Percentiles rank a stretch among this genome's conserved stretches.
Evolutionary conservation across 2,329 filamentous ascomycete genomes (phyloP).

Genomic region (Chalaropsis thielavioides): DNA sequence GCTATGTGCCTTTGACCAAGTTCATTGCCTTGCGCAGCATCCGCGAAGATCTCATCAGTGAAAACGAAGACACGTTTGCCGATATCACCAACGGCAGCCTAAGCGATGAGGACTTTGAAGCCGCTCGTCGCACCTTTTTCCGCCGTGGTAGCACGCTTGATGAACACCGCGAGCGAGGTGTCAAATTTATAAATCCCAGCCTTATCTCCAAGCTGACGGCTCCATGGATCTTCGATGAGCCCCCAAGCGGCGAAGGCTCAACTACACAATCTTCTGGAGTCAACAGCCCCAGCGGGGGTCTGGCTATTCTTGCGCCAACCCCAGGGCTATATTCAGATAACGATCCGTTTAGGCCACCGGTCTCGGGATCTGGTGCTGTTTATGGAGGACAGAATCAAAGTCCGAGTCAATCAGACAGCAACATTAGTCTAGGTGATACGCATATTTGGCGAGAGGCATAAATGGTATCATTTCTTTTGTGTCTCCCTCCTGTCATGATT

Average conservation of each 20-base stretch:
- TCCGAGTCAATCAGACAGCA: conserved; percentile 30
- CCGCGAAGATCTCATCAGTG: conserved; percentile 35
- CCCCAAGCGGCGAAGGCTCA: conserved; percentile 1
- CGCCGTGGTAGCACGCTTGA: conserved; percentile 52
- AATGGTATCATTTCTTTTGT: background rate
- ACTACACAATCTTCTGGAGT: background rate
- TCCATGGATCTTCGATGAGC: conserved; percentile 48
- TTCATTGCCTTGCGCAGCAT: conserved; percentile 89
- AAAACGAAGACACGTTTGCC: conserved; percentile 23
- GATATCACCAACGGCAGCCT: background rate
- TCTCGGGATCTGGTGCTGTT: background rate
- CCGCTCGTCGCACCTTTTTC: conserved; percentile 28
- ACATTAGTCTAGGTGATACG: conserved; percentile 35
- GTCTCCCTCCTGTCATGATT: too few species aligned
- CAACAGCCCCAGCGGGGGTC: background rate
- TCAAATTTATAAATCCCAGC: conserved; percentile 64
- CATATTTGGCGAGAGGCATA: conserved; percentile 33
- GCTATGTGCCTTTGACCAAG: conserved; percentile 76
- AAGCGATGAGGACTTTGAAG: conserved; percentile 5
- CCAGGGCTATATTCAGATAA: background rate
- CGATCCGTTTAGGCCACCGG: background rate
- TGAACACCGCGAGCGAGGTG: conserved; percentile 54
- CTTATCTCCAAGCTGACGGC: conserved; percentile 53
- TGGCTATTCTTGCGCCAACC: background rate
- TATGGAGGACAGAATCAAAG: conserved; percentile 10